Conservation (phyloP, 768 basidiomycete genomes). For the Boletellus sp. region DNA sequence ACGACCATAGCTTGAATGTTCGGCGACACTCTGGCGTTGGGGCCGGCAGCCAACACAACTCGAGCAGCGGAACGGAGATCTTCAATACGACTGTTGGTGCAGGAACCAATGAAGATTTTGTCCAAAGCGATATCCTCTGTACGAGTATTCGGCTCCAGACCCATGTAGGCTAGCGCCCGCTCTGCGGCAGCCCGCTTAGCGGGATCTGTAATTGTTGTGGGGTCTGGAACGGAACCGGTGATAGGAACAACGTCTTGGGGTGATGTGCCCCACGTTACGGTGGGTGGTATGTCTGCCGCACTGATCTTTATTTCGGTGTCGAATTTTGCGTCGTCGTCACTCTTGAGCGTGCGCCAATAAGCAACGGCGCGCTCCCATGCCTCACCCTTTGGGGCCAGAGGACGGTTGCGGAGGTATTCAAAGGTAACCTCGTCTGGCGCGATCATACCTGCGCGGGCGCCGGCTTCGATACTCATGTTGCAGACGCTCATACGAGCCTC, state of each 20-base stretch:
- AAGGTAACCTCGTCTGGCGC: conserved; percentile 88
- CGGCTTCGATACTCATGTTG: conserved; percentile 95
- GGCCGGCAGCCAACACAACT: conserved; percentile 70
- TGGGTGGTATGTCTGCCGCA: conserved; percentile 84
- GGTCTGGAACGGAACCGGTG: conserved; percentile 77
- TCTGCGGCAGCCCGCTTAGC: conserved; percentile 66
- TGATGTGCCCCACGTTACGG: conserved; percentile 90
- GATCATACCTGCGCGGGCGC: conserved; percentile 90
- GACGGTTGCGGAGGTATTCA: conserved; percentile 75
- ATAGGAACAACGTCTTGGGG: conserved; percentile 87
- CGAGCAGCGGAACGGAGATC: conserved; percentile 84
- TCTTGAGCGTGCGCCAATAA: conserved; percentile 81
- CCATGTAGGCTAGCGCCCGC: conserved; percentile 84
- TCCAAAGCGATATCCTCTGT: conserved; percentile 80
- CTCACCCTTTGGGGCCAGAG: conserved; percentile 78
- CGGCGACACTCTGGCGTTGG: conserved; percentile 68
- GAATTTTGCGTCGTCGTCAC: conserved; percentile 81
- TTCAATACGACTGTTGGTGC: conserved; percentile 92
- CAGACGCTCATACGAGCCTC: conserved; percentile 89
- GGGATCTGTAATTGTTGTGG: conserved; percentile 58
- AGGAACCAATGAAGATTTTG: conserved; percentile 93
- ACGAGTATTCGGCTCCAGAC: conserved; percentile 67
- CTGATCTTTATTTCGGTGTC: conserved; percentile 77
- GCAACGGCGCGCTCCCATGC: conserved; percentile 81
- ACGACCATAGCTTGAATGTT: conserved; percentile 86